Conservation (phyloP, 2,329 filamentous ascomycete genomes). For the Sporothrix brasiliensis region DNA sequence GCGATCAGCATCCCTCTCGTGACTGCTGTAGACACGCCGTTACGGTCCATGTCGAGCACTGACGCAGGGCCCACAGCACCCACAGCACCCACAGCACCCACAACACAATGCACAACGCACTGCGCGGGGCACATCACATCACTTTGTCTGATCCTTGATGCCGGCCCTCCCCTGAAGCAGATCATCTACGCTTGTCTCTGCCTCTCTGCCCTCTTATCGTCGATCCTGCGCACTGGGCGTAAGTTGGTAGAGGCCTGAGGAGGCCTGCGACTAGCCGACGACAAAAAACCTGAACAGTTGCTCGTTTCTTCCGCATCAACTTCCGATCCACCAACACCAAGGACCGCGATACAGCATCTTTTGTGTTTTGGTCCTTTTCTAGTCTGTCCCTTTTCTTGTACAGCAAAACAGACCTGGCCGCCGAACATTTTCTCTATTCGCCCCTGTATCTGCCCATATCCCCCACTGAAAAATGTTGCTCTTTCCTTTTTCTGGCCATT, state of each 20-base stretch:
- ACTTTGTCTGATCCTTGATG: neutral
- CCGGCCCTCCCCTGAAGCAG: neutral
- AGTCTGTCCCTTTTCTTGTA: too few species aligned
- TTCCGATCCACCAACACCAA: too few species aligned
- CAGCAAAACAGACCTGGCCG: neutral
- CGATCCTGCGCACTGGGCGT: neutral
- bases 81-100: neutral
- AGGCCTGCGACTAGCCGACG: too few species aligned
- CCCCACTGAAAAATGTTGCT: neutral
- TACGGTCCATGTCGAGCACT: conserved; percentile 1
- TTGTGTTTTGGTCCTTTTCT: neutral
- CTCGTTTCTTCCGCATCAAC: neutral
- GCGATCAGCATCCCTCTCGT: neutral
- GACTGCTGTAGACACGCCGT: neutral
- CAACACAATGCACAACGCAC: too few species aligned
- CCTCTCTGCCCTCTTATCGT: neutral
- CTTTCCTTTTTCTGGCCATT: neutral
- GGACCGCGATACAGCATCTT: neutral
- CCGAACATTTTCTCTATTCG: neutral
- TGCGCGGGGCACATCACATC: neutral
- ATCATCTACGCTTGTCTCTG: neutral
- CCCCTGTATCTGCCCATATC: too few species aligned
- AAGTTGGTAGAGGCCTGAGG: too few species aligned
- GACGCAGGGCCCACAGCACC: neutral
- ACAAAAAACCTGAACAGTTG: too few species aligned